Evolutionary conservation across 2,329 filamentous ascomycete species (phyloP).

Genomic region (Nemania diffusa): DNA sequence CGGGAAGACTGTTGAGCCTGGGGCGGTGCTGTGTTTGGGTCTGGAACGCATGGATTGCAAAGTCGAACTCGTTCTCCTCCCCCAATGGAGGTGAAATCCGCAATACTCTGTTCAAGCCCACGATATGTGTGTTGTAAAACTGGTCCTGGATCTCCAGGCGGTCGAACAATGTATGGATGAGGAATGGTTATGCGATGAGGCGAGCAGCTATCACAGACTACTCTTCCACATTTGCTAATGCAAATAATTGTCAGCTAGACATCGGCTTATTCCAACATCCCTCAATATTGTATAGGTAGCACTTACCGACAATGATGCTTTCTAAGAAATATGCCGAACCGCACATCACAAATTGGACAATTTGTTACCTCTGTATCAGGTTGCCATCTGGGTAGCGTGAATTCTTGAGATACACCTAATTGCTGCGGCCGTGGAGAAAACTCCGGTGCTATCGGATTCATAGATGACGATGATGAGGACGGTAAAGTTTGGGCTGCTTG

Average conservation of each 20-base stretch:
- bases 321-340: slow-evolving; percentile 85
- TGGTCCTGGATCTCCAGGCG: slow-evolving; percentile 60
- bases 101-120: slow-evolving; percentile 55
- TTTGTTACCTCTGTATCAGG: slow-evolving; percentile 83
- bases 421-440: slow-evolving; percentile 20
- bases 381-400: slow-evolving; percentile 83
- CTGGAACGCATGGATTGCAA: slow-evolving; percentile 71
- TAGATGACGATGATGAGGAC: slow-evolving; percentile 16
- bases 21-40: slow-evolving; percentile 68
- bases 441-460: slow-evolving; percentile 32
- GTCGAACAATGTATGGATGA: slow-evolving; percentile 89
- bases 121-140: slow-evolving; percentile 51
- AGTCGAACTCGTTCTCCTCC: slow-evolving; percentile 69
- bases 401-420: slow-evolving; percentile 49
- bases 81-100: slow-evolving; percentile 58
- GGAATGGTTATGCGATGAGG: slow-evolving; percentile 96
- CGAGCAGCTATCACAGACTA: slow-evolving; percentile 90
- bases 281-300: neutral
- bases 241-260: slow-evolving; percentile 8
- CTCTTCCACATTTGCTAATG: slow-evolving; percentile 84
- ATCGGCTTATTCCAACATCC: neutral
- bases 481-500: neutral
- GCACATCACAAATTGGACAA: slow-evolving; percentile 84
- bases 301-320: slow-evolving; percentile 91
- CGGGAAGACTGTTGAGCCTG: slow-evolving; percentile 53